Evolutionary conservation across 805 yeast genomes (phyloP), one percentile per base, ranked within the genome.

Genomic region (Priceomyces castillae): DNA sequence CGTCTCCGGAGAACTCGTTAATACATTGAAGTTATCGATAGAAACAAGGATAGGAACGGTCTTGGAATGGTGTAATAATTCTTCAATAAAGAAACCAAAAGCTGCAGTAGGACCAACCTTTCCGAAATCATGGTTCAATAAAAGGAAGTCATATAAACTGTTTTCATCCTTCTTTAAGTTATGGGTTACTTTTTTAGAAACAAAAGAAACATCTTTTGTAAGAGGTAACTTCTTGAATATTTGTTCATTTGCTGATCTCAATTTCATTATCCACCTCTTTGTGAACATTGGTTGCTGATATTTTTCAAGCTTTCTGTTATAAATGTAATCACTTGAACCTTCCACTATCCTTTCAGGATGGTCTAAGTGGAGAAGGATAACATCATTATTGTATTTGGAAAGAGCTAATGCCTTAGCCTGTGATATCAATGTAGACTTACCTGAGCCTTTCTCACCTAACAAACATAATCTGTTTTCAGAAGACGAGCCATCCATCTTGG

Each of bases 241-340:
- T 2, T 46, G 58, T 43, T 60, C 61, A 53, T 71, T 71, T 36
- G 69, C 66, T 9, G 53, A 51, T 23, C 69, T 59, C 44, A 67
- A 46, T 50, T 79, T 80, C 47, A 70, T 67, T 47, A 87, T 58
- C 59, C 87, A 73, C 38, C 75, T 73, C 56, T 80, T 80, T 40
- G 85, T 66, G 57, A 72, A 78, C 92, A 85, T 84, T 46, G 92
- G 96, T 65, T 90, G 96, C 39, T 80, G 84, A 61, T 81, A 85
- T 34, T 69, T 52, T 17, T 65, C 61, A 22, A 76, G 57, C 34
- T 65, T 64, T 20, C 68, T 62, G 61, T 82, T 84, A 49, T 62
- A 76, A 47, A 76, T 71, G 56, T 81, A 86, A 61, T 86, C 95
- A 42, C 71, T 74, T 18, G 86, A 69, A 41, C 97, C 97, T 51